These are phyloP conservation scores for Bruguiera hainesii DNA, from an alignment of 441 rosid species.

Conservation along the genomic window DNA sequence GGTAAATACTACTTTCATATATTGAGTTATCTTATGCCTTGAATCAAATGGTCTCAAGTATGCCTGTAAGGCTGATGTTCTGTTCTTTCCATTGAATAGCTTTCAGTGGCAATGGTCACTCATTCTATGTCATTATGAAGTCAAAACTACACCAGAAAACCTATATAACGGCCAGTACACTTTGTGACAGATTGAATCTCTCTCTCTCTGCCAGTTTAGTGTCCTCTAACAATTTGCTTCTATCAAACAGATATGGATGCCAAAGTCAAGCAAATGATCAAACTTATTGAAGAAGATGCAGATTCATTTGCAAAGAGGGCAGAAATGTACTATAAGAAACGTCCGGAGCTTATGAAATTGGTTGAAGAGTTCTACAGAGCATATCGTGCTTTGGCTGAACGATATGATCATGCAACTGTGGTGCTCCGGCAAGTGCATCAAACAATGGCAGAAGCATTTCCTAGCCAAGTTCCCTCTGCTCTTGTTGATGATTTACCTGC, in stretches of 20 bases:
- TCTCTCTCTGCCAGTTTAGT: background rate
- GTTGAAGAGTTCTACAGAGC: slow-evolving; percentile 98
- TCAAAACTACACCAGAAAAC: background rate
- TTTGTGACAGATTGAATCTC: background rate
- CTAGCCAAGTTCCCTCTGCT: slow-evolving; percentile 71
- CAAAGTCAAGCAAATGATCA: slow-evolving; percentile 94
- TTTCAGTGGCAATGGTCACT: too few species aligned
- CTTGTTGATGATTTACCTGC: slow-evolving; percentile 64
- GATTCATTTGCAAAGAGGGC: slow-evolving; percentile 99
- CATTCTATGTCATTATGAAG: background rate
- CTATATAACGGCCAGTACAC: too few species aligned
- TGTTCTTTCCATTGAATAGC: too few species aligned
- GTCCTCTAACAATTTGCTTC: slow-evolving; percentile 14
- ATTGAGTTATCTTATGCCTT: too few species aligned
- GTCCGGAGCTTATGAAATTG: slow-evolving; percentile 96
- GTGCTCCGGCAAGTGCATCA: slow-evolving; percentile 86
- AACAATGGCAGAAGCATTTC: slow-evolving; percentile 90
- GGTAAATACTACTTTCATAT: too few species aligned
- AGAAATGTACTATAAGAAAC: slow-evolving; percentile 95
- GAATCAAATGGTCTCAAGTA: too few species aligned
- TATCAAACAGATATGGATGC: slow-evolving; percentile 82
- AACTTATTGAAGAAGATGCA: slow-evolving; percentile 97
- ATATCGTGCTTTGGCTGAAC: slow-evolving; percentile 95
- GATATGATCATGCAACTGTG: slow-evolving; percentile 96
- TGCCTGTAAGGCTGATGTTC: too few species aligned